These are phyloP conservation scores for Huiozyma naganishii DNA, from an alignment of 805 yeast genomes.

Conservation along the genomic window DNA sequence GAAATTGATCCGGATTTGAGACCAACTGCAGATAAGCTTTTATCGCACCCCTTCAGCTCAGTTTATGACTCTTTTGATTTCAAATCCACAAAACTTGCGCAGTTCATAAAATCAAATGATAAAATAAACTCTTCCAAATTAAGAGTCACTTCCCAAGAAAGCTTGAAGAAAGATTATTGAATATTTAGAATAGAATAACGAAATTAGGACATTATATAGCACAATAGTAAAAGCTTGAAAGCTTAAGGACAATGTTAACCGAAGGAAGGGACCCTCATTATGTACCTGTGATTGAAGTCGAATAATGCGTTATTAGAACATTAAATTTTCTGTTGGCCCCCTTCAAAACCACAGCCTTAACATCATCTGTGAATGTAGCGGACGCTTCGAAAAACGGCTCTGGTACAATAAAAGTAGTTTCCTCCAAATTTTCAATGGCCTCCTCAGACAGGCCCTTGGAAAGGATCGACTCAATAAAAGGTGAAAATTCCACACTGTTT, in stretches of 20 bases:
- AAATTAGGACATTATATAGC: not conserved
- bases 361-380: constrained; percentile 17
- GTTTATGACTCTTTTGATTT: constrained; percentile 38
- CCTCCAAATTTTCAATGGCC: constrained; percentile 13
- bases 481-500: not conserved
- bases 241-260: not conserved
- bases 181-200: not conserved
- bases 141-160: constrained; percentile 12
- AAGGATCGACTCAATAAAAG: constrained; percentile 15
- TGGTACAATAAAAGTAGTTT: constrained; percentile 20
- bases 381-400: constrained; percentile 12
- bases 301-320: constrained; percentile 15
- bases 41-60: constrained; percentile 42
- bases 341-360: constrained; percentile 11
- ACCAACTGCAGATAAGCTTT: constrained; percentile 71
- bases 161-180: not conserved
- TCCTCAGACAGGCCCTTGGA: constrained; percentile 8
- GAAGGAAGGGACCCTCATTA: not conserved
- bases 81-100: constrained; percentile 42
- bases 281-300: not conserved
- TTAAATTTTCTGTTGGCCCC: constrained; percentile 19
- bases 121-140: constrained; percentile 25
- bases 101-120: constrained; percentile 38
- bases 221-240: not conserved
- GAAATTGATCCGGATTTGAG: constrained; percentile 66